A percentile compares a stretch with the other conserved stretches of the same genome.
phyloP scores from a whole-genome alignment of 148 eudicot species.

The Vaccinium myrtillus region DNA sequence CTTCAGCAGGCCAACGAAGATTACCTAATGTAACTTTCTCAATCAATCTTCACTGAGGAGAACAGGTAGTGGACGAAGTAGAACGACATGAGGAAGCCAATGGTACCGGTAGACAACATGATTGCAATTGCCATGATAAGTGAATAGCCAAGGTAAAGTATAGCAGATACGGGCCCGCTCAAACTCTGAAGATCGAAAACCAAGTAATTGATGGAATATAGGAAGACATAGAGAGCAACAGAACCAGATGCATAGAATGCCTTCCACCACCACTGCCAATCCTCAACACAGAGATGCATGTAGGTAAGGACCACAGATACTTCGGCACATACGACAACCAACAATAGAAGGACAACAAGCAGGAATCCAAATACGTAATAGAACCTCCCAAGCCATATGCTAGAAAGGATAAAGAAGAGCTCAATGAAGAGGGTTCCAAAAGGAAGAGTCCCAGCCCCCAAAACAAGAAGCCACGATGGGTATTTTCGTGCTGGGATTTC shows the following conservation, averaged over 20 bases:
- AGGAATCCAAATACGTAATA: conserved; percentile 63
- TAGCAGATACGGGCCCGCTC: conserved; percentile 60
- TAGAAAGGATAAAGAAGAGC: conserved; percentile 58
- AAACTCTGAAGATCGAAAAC: conserved; percentile 57
- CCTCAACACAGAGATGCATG: conserved; percentile 72
- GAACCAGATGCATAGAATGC: conserved; percentile 69
- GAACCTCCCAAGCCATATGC: conserved; percentile 65
- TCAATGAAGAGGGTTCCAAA: conserved; percentile 68
- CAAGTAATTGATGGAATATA: conserved; percentile 60
- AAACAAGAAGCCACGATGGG: conserved; percentile 63
- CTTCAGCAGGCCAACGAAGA: conserved; percentile 11
- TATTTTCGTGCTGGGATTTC: conserved; percentile 60
- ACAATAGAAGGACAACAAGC: conserved; percentile 44
- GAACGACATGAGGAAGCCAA: conserved; percentile 57
- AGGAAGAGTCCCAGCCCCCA: conserved; percentile 71
- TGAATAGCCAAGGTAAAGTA: conserved; percentile 63
- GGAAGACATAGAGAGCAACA: conserved; percentile 57
- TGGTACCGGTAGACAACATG: conserved; percentile 61
- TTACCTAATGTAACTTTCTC: neutral
- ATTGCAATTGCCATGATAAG: conserved; percentile 57
- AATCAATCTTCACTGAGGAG: conserved; percentile 66
- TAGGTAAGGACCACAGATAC: conserved; percentile 63
- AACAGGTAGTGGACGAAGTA: conserved; percentile 63
- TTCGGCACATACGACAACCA: conserved; percentile 57
- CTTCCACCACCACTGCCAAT: conserved; percentile 86